Base-by-base conservation (phyloP, 2,329 filamentous ascomycete species). In the Lachnum nothofagi region DNA sequence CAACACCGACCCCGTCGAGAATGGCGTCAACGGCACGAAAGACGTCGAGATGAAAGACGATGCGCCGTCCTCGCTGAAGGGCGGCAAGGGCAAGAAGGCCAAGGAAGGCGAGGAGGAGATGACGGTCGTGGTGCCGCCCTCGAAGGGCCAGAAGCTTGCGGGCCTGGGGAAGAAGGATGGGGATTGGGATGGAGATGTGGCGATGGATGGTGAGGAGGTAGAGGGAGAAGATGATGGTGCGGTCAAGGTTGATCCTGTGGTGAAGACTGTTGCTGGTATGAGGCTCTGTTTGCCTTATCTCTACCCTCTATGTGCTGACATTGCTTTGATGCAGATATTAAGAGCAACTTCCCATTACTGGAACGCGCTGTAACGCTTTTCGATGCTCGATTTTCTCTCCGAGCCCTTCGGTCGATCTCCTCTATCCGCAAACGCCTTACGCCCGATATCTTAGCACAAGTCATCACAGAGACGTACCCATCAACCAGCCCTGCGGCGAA, bases 351-450 rank as follows among this genome's bases (percentile, higher is more conserved):
- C 67, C 81, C 82, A 44, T 79, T 98, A 57, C 79, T 98, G 65
- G 91, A 96, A 65, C 86, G 90, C 64, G 93, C 91, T 58, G 91
- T 98, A 57, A 78, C 84, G 57, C 82, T 94, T 62, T 98, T 97
- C 69, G 93, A 98, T 72, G 83, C 91, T 51, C 85, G 93, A 74
- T 98, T 96, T 72, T 89, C 91, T 49, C 85, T 98, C 56, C 83
- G 93, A 66, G 93, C 93, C 54, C 80, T 98, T 56, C 86, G 93
- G 63, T 95, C 91, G 61, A 95, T 97, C 72, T 95, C 93, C 34
- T 91, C 90, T 47, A 84, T 97, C 68, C 89, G 93, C 68, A 97
- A 97, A 77, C 83, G 88, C 59, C 78, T 95, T 60, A 88, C 85
- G 12, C 80, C 87, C 50, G 87, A 91, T 60, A 83, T 95, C 60